Conservation (phyloP, 1,139 yeast species). For the Groenewaldozyma auringiensis region DNA sequence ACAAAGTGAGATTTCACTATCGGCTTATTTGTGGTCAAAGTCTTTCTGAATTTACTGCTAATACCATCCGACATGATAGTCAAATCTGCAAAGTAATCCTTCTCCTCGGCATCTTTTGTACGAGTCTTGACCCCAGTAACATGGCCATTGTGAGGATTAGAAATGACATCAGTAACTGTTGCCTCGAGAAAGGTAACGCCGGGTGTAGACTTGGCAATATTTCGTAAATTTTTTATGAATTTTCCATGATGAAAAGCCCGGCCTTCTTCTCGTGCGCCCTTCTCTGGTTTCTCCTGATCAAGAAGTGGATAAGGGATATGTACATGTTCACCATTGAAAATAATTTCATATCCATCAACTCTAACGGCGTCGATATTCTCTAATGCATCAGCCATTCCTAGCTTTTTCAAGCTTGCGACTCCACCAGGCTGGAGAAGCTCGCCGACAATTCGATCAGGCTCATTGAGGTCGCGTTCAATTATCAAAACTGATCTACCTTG, state of each 20-base stretch:
- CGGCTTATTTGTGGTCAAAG: slow-evolving; percentile 54
- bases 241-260: slow-evolving; percentile 89
- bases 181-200: slow-evolving; percentile 70
- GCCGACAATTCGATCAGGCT: slow-evolving; percentile 95
- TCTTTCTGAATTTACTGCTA: slow-evolving; percentile 83
- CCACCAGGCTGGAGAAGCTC: slow-evolving; percentile 97
- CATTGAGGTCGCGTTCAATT: slow-evolving; percentile 77
- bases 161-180: slow-evolving; percentile 58
- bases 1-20: slow-evolving; percentile 75
- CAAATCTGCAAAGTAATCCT: slow-evolving; percentile 48
- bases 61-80: slow-evolving; percentile 90
- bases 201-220: slow-evolving; percentile 57
- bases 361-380: slow-evolving; percentile 76
- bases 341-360: slow-evolving; percentile 74
- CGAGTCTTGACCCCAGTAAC: slow-evolving; percentile 59
- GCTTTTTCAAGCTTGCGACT: slow-evolving; percentile 63
- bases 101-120: slow-evolving; percentile 20
- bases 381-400: slow-evolving; percentile 75
- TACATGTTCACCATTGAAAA: slow-evolving; percentile 51
- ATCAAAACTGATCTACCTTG: slow-evolving; percentile 68
- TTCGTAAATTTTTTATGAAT: slow-evolving; percentile 68
- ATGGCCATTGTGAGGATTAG: slow-evolving; percentile 42
- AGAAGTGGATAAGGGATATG: slow-evolving; percentile 57
- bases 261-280: slow-evolving; percentile 45
- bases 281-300: slow-evolving; percentile 11